Evolutionary conservation across 176 grass and related monocot genomes (phyloP), one percentile per base, ranked within the genome.

Genomic region (Hyparrhenia diplandra): DNA sequence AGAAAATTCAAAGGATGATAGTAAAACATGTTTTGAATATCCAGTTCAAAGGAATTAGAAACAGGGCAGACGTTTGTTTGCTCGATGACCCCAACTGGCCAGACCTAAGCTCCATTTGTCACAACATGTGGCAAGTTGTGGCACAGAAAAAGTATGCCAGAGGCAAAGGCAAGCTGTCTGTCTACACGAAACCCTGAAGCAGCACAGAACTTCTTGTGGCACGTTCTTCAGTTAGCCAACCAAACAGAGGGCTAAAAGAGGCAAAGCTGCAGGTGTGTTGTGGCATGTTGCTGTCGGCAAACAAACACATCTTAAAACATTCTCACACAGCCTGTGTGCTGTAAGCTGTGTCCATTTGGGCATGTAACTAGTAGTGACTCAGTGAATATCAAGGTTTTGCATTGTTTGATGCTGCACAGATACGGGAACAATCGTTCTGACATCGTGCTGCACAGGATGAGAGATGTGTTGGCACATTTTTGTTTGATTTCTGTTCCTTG

Each of bases 1-100:
- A n/a, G 16, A n/a, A 35, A 79, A 88, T 65, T 45, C n/a, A 61
- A 76, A 69, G 17, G 18, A 34, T 63, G 16, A 51, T 54, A 70
- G 8, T 43, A 78, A 79, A 27, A 24, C 11, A 66, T 61, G 34
- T 24, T 36, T 5, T 32, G 17, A 37, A 65, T 31, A 76, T 41
- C 52, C 31, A 39, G 43, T 77, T 66, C 49, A 63, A 40, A 2
- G 40, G 28, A 40, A 76, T 8, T 24, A 57, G 9, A 57, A 23
- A 8, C 10, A n/a, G 20, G n/a, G 52, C 6, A 23, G 9, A 21
- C 21, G 3, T 11, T 24, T 58, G 54, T 58, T 58, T 58, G 21
- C 21, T 58, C 9, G 9, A 58, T n/a, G 52, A 57, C 52, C 21
- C 52, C 52, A 57, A 57, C 21, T 23, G 52, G 52, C 7, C 52